These are phyloP conservation scores for Diaporthe batatas DNA, from an alignment of 2,329 filamentous ascomycete genomes.

Conservation along the genomic window DNA sequence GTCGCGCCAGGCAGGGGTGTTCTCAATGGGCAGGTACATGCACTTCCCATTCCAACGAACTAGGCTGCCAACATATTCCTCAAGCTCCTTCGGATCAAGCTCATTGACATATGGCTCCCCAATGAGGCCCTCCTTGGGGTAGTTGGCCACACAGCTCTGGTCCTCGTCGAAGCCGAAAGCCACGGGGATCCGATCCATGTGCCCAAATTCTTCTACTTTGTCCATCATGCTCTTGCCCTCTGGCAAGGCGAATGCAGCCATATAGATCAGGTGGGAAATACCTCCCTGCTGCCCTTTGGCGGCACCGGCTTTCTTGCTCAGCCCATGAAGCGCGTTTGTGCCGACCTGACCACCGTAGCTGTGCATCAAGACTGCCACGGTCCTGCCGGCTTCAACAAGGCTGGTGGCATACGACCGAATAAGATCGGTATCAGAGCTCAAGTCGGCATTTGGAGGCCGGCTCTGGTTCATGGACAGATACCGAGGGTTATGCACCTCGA, in stretches of 20 bases:
- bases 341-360: constrained; percentile 50
- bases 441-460: constrained; percentile 46
- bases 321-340: constrained; percentile 45
- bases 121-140: constrained; percentile 14
- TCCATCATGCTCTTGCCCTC: constrained; percentile 24
- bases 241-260: constrained; percentile 40
- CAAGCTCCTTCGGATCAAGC: neutral
- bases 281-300: constrained; percentile 44
- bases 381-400: constrained; percentile 44
- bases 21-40: neutral
- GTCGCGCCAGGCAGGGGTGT: neutral
- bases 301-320: constrained; percentile 41
- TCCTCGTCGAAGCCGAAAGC: constrained; percentile 31
- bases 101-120: neutral
- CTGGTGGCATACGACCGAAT: constrained; percentile 44
- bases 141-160: constrained; percentile 8
- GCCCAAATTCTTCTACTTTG: constrained; percentile 18
- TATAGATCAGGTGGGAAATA: constrained; percentile 46
- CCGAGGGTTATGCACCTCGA: constrained; percentile 44
- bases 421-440: constrained; percentile 44
- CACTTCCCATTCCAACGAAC: neutral
- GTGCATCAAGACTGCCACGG: constrained; percentile 45
- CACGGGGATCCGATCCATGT: constrained; percentile 13
- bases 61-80: neutral
- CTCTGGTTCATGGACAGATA: constrained; percentile 43